Conservation (phyloP, 441 rosid genomes). For the Manihot esculenta region DNA sequence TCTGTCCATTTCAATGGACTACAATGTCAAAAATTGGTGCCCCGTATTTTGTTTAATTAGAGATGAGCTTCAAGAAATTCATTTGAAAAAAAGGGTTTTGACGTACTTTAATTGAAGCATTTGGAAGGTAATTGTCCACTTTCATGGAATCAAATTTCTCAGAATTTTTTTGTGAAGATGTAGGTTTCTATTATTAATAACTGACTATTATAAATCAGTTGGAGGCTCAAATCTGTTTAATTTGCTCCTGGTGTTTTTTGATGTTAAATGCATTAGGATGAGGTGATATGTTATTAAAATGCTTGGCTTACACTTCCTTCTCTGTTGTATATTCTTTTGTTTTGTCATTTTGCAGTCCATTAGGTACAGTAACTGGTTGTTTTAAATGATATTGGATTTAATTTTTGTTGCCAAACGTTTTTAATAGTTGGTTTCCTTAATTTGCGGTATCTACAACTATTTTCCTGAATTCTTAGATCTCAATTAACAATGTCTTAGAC, state of each 20-base stretch:
- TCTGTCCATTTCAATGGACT: neutral
- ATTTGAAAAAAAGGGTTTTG: neutral
- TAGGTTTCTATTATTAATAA: no score
- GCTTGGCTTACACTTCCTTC: no score
- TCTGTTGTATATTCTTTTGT: no score
- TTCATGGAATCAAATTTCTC: no score
- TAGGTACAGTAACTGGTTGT: neutral
- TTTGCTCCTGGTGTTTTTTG: no score
- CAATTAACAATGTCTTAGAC: no score
- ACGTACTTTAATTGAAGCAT: neutral
- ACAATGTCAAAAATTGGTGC: neutral
- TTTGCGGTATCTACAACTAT: neutral
- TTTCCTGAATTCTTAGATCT: neutral
- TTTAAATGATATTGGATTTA: neutral
- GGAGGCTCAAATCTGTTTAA: neutral
- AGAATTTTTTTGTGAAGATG: no score
- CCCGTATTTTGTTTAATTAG: neutral
- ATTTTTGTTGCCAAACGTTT: no score
- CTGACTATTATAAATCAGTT: neutral
- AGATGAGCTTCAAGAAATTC: neutral
- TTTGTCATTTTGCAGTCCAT: neutral
- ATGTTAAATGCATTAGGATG: no score
- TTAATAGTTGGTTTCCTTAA: neutral
- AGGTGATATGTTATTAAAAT: no score
- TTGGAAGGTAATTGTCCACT: neutral